These are phyloP conservation scores for Tolypocladium cylindrosporum DNA, from an alignment of 2,329 filamentous ascomycete genomes.

Conservation along the genomic window DNA sequence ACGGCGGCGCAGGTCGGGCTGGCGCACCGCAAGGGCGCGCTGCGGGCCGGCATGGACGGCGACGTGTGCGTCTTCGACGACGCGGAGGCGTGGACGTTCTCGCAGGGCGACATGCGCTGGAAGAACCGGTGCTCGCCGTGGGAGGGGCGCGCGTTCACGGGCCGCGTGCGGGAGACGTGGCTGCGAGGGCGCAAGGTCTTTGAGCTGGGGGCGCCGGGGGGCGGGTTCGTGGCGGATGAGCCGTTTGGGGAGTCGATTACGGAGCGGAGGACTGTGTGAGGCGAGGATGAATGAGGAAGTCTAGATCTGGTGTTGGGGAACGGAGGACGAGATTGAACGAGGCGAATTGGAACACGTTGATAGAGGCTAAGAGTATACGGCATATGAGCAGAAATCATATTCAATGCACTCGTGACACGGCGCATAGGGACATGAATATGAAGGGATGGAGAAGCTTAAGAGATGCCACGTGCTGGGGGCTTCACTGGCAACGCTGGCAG, in stretches of 20 bases:
- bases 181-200: conserved; percentile 69
- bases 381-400: neutral
- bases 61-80: conserved; percentile 92
- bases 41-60: conserved; percentile 71
- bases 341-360: neutral
- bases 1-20: conserved; percentile 85
- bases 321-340: neutral
- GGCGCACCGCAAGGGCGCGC: conserved; percentile 65
- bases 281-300: neutral
- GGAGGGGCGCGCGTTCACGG: conserved; percentile 68
- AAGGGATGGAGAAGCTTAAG: neutral
- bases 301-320: neutral
- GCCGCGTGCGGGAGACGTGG: conserved; percentile 79
- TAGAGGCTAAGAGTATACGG: too few species aligned
- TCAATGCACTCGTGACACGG: neutral
- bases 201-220: conserved; percentile 44
- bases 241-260: conserved; percentile 47
- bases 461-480: neutral
- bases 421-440: neutral
- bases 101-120: conserved; percentile 78
- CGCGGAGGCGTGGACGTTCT: conserved; percentile 63
- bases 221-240: conserved; percentile 37
- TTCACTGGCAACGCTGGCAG: neutral
- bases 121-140: conserved; percentile 89
- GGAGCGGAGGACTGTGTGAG: conserved; percentile 42